Percentiles rank a stretch among this genome's conserved stretches.
These are phyloP conservation scores for Schoenoplectus triqueter DNA, from an alignment of 202 grass and related monocot genomes.

Conservation along the genomic window DNA sequence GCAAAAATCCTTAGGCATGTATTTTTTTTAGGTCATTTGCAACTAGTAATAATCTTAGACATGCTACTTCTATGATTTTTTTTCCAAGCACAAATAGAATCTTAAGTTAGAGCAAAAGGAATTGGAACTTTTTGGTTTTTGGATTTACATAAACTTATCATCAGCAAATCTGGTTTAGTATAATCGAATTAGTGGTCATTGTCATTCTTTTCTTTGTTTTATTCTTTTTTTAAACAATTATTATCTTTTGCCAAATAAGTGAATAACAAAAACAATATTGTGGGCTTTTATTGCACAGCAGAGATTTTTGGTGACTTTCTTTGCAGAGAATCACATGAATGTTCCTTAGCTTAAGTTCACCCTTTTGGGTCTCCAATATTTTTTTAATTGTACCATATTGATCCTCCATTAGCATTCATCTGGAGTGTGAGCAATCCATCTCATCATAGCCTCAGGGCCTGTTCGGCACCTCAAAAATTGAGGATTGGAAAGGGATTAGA, in stretches of 20 bases:
- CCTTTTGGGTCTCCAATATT: not conserved
- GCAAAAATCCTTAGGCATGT: not conserved
- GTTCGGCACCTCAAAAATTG: too few species aligned
- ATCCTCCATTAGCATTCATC: not conserved
- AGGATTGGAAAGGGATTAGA: too few species aligned
- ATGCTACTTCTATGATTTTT: not conserved
- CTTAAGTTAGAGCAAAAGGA: not conserved
- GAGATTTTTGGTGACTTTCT: not conserved
- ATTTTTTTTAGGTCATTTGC: not conserved
- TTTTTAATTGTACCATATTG: constrained; percentile 3
- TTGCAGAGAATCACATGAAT: not conserved
- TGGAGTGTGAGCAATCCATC: too few species aligned
- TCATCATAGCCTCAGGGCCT: too few species aligned
- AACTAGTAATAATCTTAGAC: not conserved
- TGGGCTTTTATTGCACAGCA: not conserved
- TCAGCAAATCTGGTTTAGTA: not conserved
- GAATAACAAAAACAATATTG: constrained; percentile 1
- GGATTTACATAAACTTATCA: not conserved
- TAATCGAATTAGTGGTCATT: not conserved
- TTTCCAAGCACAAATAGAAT: not conserved
- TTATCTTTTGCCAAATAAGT: not conserved
- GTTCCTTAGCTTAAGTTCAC: not conserved
- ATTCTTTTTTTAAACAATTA: not conserved
- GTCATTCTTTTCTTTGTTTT: not conserved
- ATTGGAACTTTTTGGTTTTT: constrained; percentile 8